These are phyloP conservation scores for Salix arbutifolia DNA, from an alignment of 345 rosid species.

Conservation along the genomic window DNA sequence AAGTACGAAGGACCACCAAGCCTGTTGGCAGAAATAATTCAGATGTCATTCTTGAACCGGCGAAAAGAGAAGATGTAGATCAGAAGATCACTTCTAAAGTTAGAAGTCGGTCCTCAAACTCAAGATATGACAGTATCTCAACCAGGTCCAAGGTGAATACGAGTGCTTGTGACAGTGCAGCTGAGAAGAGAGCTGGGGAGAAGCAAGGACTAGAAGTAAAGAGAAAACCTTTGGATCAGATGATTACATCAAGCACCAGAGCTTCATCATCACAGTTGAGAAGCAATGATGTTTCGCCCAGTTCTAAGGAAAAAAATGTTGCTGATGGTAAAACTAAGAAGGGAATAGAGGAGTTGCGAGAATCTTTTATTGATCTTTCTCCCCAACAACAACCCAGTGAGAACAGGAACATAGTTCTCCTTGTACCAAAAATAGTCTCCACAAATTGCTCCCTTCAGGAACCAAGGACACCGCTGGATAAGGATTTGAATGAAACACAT, in stretches of 20 bases:
- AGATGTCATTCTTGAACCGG: constrained; percentile 17
- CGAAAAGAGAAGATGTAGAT: constrained; percentile 9
- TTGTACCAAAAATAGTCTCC: constrained; percentile 37
- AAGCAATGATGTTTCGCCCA: constrained; percentile 19
- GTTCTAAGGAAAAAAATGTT: constrained; percentile 27
- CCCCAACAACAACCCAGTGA: constrained; percentile 28
- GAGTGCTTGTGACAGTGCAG: constrained; percentile 13
- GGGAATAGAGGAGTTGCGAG: constrained; percentile 24
- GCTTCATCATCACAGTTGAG: constrained; percentile 32
- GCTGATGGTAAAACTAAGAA: constrained; percentile 27
- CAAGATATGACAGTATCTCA: constrained; percentile 4
- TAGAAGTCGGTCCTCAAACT: constrained; percentile 15
- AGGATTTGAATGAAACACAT: constrained; percentile 21
- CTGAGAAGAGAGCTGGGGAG: constrained; percentile 12
- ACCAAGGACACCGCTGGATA: constrained; percentile 19
- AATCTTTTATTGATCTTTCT: constrained; percentile 23
- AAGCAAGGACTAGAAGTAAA: constrained; percentile 9
- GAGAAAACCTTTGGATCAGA: constrained; percentile 19
- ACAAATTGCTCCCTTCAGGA: constrained; percentile 25
- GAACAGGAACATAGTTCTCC: constrained; percentile 42
- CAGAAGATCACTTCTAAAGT: constrained; percentile 19
- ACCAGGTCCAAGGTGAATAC: constrained; percentile 12
- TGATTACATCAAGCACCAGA: constrained; percentile 18
- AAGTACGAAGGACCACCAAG: constrained; percentile 28
- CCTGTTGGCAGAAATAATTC: constrained; percentile 19